Evolutionary conservation across 176 grass and related monocot species (phyloP), one percentile per base, ranked within the genome.

Genomic region (Carex myosuroides): DNA sequence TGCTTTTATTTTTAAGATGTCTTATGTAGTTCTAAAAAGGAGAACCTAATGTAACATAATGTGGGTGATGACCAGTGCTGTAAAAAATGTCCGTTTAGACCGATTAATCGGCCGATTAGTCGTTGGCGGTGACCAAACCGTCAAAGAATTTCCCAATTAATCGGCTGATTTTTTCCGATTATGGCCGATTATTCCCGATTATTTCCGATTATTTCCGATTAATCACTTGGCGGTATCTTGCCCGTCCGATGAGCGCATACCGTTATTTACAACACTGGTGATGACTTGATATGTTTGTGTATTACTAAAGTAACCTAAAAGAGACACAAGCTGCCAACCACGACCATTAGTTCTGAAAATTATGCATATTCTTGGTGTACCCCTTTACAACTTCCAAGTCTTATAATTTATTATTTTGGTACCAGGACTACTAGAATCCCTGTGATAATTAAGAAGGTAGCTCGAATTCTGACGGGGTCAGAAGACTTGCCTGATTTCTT

Each of bases 401-500:
- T 18, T 39, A 44, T 30, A 5, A 67, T 60, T 30, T 17, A 78
- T 37, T 41, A 70, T 65, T 88, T 9, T 48, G 44, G 81, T 91
- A 83, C 85, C 90, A 98, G 95, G 95, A 91, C 80, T 78, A 80
- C 60, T 63, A 90, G 85, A 87, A 92, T 98, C 84, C 86, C 88
- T 37, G 56, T 89, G 82, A 93, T 86, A 79, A 88, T 98, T 88
- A 86, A 91, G 86, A 86, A 90, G 64, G 89, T 98, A 37, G 86
- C 95, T 56, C 94, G 50, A 94, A 89, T 93, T 72, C 84, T 98
- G 86, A 93, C 73, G 60, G 85, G 92, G 70, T 89, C 90, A 79
- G 95, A 94, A 54, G 87, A 56, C 85, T 89, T 98, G 83, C 92
- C 95, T 71, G 91, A 88, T 73, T 98, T 98, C 84, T 88, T 98